A percentile compares a stretch with the other conserved stretches of the same genome.
These are phyloP conservation scores for Cladosporium cucumerinum DNA, from an alignment of 2,329 filamentous ascomycete species.

Conservation along the genomic window DNA sequence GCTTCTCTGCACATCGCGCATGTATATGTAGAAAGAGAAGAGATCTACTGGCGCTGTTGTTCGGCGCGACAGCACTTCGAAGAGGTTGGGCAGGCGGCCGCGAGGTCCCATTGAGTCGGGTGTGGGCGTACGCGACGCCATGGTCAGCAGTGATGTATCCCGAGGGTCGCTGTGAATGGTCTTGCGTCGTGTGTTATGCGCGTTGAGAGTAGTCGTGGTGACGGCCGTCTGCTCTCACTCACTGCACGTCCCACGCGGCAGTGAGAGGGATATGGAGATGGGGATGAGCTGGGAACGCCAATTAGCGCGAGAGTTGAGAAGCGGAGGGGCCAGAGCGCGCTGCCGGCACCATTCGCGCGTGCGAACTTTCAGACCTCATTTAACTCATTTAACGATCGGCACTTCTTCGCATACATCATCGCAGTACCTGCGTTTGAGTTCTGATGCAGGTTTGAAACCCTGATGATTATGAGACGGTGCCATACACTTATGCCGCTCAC, in stretches of 20 bases:
- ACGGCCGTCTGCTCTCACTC: conserved; percentile 4
- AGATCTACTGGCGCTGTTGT: conserved; percentile 95
- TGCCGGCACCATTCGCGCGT: background rate
- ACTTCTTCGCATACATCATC: background rate
- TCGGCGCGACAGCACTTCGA: conserved; percentile 89
- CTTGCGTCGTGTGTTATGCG: background rate
- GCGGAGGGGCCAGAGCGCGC: conserved; percentile 1
- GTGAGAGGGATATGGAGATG: background rate
- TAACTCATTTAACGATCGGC: background rate
- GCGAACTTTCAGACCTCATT: conserved; percentile 1
- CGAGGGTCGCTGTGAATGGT: conserved; percentile 6
- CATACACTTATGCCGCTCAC: background rate
- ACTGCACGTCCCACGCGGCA: conserved; percentile 1
- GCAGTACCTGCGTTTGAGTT: background rate
- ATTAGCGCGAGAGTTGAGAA: conserved; percentile 11
- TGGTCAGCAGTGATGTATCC: conserved; percentile 16
- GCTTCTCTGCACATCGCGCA: conserved; percentile 96
- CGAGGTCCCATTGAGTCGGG: conserved; percentile 43
- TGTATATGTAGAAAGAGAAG: conserved; percentile 99
- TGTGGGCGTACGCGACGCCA: conserved; percentile 31
- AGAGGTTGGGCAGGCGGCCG: conserved; percentile 87
- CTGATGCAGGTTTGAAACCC: background rate
- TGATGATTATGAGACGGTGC: background rate
- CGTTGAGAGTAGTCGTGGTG: background rate
- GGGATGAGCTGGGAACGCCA: conserved; percentile 8